Evolutionary conservation across 2,329 filamentous ascomycete species (phyloP).

Genomic region (Karstenula rhodostoma): DNA sequence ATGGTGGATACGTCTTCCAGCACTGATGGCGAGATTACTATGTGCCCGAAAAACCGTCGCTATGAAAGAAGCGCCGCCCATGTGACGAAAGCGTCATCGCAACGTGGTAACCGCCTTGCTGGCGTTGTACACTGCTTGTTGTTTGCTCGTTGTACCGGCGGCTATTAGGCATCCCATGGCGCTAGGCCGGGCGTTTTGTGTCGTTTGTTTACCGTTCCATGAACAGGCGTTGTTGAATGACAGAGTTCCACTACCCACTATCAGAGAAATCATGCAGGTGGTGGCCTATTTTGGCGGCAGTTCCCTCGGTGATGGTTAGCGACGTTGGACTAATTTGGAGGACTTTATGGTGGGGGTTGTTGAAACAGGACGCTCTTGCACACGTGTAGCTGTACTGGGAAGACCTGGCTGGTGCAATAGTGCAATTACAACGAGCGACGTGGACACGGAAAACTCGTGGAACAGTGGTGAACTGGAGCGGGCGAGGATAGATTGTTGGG

Average conservation of each 20-base stretch:
- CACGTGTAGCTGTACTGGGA: neutral
- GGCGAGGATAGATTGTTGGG: no score
- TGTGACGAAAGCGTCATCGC: neutral
- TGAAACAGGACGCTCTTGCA: neutral
- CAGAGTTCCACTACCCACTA: neutral
- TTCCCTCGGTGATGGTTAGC: neutral
- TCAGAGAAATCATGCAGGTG: neutral
- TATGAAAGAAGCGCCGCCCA: no score
- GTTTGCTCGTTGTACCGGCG: conserved; percentile 1
- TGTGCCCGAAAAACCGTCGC: no score
- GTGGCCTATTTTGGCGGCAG: neutral
- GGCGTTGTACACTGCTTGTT: neutral
- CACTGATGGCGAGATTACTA: conserved; percentile 18
- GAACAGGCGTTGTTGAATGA: neutral
- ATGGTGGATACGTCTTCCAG: conserved; percentile 35
- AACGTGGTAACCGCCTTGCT: neutral
- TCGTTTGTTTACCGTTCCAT: conserved; percentile 3
- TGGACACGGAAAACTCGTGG: no score
- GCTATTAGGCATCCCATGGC: neutral
- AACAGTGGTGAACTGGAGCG: no score
- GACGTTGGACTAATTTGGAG: neutral
- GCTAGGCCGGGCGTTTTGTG: neutral
- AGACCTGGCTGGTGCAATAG: neutral
- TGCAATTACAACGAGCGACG: neutral
- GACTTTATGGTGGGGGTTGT: neutral